Conservation (phyloP, 805 yeast species). For the Candida morakotiae region DNA sequence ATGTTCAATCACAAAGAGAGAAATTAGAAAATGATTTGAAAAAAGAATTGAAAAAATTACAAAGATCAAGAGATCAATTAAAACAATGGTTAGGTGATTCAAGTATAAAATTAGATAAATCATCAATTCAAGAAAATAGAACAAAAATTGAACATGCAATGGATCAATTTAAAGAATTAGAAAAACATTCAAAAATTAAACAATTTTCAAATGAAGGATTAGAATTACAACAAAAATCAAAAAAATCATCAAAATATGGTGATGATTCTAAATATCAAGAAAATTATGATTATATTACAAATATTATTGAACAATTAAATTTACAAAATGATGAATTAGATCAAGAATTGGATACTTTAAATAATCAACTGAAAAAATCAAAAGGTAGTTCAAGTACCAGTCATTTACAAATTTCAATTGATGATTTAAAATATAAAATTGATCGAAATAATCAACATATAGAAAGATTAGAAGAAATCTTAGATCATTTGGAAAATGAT, state of each 20-base stretch:
- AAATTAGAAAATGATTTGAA: constrained; percentile 89
- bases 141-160: constrained; percentile 79
- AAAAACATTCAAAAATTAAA: constrained; percentile 87
- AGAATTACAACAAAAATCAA: constrained; percentile 52
- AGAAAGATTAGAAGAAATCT: constrained; percentile 69
- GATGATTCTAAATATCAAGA: constrained; percentile 77
- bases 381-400: constrained; percentile 58
- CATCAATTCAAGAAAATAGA: constrained; percentile 52
- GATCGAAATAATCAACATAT: constrained; percentile 80
- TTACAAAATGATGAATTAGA: constrained; percentile 78
- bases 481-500: constrained; percentile 76
- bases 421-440: constrained; percentile 56
- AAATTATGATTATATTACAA: constrained; percentile 63
- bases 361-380: constrained; percentile 36
- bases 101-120: constrained; percentile 73
- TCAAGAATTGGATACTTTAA: constrained; percentile 48
- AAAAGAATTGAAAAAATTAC: constrained; percentile 91
- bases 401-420: constrained; percentile 53
- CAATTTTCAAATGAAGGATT: constrained; percentile 93
- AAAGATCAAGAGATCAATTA: constrained; percentile 89
- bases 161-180: constrained; percentile 95
- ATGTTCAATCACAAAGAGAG: constrained; percentile 85
- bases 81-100: constrained; percentile 91
- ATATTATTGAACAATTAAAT: constrained; percentile 72
- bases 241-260: constrained; percentile 35